Evolutionary conservation across 169 alveolate genomes (phyloP).

Genomic region (Plasmodium vinckei): DNA sequence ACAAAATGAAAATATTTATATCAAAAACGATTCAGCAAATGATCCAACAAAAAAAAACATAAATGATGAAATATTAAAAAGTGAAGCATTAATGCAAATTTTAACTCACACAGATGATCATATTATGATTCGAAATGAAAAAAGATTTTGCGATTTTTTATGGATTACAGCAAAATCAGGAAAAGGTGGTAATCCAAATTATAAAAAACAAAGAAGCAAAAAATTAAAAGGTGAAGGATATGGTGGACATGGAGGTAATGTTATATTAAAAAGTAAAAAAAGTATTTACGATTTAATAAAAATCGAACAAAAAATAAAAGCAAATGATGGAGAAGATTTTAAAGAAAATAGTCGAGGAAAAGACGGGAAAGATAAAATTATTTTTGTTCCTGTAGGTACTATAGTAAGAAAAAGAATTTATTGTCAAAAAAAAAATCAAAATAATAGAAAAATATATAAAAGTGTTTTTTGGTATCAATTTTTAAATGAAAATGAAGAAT

Average conservation of each 20-base stretch:
- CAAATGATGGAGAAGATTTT: conserved; percentile 84
- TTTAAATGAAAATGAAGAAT: conserved; percentile 76
- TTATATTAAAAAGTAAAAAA: conserved; percentile 80
- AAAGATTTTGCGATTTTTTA: conserved; percentile 82
- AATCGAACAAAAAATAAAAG: conserved; percentile 80
- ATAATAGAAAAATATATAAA: conserved; percentile 62
- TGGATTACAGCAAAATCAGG: conserved; percentile 83
- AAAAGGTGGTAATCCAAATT: conserved; percentile 84
- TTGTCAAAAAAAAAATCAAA: conserved; percentile 70
- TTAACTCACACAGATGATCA: conserved; percentile 46
- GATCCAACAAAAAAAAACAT: too few species aligned
- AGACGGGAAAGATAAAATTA: conserved; percentile 78
- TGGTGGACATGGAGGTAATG: conserved; percentile 89
- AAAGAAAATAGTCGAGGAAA: conserved; percentile 85
- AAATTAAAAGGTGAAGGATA: conserved; percentile 86
- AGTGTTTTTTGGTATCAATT: conserved; percentile 81
- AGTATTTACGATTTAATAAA: conserved; percentile 82
- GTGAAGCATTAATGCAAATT: conserved; percentile 57
- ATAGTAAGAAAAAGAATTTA: conserved; percentile 84
- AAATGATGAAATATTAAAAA: conserved; percentile 2
- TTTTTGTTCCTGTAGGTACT: conserved; percentile 84
- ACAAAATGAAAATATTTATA: too few species aligned
- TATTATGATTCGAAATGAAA: conserved; percentile 81
- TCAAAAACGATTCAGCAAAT: too few species aligned
- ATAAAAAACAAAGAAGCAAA: conserved; percentile 77